Base-by-base conservation (phyloP, 331 rosid species). In the Malus hybrid region DNA sequence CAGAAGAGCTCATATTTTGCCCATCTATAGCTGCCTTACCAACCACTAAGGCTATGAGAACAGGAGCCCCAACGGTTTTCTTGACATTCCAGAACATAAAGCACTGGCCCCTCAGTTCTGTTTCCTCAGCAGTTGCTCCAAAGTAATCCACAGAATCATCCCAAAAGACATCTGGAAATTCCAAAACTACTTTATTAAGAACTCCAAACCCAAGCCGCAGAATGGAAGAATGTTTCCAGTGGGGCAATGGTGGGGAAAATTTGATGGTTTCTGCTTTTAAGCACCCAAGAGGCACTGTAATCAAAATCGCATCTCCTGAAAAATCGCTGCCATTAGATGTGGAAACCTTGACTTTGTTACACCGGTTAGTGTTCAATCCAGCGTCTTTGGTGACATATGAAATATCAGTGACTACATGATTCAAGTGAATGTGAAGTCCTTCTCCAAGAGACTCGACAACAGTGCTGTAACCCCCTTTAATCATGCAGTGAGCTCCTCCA, bases 401-500 rank as follows among this genome's bases (percentile, higher is more conserved):
- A 82, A 95, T 88, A 79, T 89, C 88, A 46, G 93, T 88, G 55
- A 95, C 99, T 3, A 83, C 84, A 81, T 89, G 97, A 78, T 90
- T 86, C 85, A 92, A 73, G 81, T 82, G 91, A 82, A 95, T 67
- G 58, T 36, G 32, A 70, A 92, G 89, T 69, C 98, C 99, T 79
- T 91, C 91, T 76, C 91, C 93, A 15, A 95, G 90, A 85, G 99
- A 88, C 89, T 95, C 99, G 39, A 95, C 84, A 61, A 95, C 94
- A 68, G 78, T 76, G 78, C 98, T 89, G 80, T 95, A 95, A 67
- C 99, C 99, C 74, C 98, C 99, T 84, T 95, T 95, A 66, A 95
- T 92, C 99, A 95, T 95, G 81, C 99, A 95, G 82, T 95, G 99
- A 79, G 99, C 96, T 74, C 99, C 99, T 63, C 99, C 99, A 90